A percentile compares a stretch with the other conserved stretches of the same genome.
phyloP scores from a whole-genome alignment of 108 stramenopile genomes.

The Cyclotella atomus region DNA sequence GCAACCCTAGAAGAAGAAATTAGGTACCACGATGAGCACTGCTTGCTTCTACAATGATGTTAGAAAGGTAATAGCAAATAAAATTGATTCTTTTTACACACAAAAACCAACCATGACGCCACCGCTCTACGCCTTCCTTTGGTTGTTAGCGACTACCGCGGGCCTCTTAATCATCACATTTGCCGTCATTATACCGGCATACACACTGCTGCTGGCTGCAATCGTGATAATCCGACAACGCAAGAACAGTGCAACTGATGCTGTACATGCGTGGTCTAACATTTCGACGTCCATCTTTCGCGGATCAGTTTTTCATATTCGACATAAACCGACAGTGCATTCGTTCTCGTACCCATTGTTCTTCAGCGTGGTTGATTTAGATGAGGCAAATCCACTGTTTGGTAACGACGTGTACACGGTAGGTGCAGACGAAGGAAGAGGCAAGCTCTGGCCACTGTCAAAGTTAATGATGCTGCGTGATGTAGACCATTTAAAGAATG shows the following conservation, averaged over 20 bases:
- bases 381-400: slow-evolving; percentile 58
- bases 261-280: slow-evolving; percentile 23
- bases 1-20: no score
- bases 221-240: not conserved
- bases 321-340: slow-evolving; percentile 65
- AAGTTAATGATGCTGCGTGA: slow-evolving; percentile 57
- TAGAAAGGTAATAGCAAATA: no score
- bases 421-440: not conserved
- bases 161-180: not conserved
- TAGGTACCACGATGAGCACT: no score
- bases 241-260: not conserved
- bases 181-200: not conserved
- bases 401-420: slow-evolving; percentile 26
- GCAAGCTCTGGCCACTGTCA: slow-evolving; percentile 62
- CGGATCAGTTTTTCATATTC: slow-evolving; percentile 73
- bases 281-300: slow-evolving; percentile 42
- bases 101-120: not conserved
- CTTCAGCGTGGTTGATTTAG: slow-evolving; percentile 82
- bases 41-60: no score
- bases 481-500: slow-evolving; percentile 79
- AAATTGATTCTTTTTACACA: no score
- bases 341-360: slow-evolving; percentile 90
- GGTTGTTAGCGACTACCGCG: not conserved
- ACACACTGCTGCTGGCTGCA: slow-evolving; percentile 1
- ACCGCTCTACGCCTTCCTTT: not conserved